Conservation (phyloP, 148 eudicot species). For the Vaccinium myrtillus region DNA sequence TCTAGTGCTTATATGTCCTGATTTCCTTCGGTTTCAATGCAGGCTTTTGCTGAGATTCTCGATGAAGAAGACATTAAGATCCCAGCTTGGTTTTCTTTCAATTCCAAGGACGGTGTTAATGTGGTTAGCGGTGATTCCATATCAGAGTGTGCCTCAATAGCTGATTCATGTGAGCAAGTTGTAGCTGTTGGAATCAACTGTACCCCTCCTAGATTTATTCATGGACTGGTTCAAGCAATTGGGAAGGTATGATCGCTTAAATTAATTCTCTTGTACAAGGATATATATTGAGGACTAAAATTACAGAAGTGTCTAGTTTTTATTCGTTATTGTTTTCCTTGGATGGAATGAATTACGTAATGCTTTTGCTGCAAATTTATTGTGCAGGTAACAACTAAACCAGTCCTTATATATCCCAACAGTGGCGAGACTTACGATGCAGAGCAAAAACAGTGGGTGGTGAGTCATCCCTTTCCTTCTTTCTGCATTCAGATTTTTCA, state of each 20-base stretch:
- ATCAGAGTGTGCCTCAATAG: constrained; percentile 65
- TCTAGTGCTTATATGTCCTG: not conserved
- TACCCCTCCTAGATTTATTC: constrained; percentile 87
- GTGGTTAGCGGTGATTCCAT: constrained; percentile 92
- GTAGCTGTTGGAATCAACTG: constrained; percentile 86
- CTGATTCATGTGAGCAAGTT: constrained; percentile 67
- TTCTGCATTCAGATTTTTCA: not conserved
- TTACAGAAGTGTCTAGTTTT: not conserved
- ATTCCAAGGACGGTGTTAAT: constrained; percentile 84
- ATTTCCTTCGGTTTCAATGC: constrained; percentile 10
- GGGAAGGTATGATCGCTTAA: constrained; percentile 45
- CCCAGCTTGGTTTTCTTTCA: constrained; percentile 93
- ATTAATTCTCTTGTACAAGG: not conserved
- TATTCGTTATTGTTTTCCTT: not conserved
- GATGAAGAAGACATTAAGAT: constrained; percentile 64
- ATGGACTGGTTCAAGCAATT: constrained; percentile 54
- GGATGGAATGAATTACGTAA: not conserved
- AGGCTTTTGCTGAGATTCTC: constrained; percentile 86
- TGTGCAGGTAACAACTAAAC: constrained; percentile 68
- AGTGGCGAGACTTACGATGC: constrained; percentile 90
- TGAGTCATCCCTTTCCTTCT: constrained; percentile 31
- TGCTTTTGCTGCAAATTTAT: not conserved
- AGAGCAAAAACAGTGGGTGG: constrained; percentile 81
- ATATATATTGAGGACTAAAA: not conserved
- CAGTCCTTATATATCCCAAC: constrained; percentile 81